Evolutionary conservation across 805 yeast species (phyloP), one percentile per base, ranked within the genome.

Genomic region (Candida glaebosa): DNA sequence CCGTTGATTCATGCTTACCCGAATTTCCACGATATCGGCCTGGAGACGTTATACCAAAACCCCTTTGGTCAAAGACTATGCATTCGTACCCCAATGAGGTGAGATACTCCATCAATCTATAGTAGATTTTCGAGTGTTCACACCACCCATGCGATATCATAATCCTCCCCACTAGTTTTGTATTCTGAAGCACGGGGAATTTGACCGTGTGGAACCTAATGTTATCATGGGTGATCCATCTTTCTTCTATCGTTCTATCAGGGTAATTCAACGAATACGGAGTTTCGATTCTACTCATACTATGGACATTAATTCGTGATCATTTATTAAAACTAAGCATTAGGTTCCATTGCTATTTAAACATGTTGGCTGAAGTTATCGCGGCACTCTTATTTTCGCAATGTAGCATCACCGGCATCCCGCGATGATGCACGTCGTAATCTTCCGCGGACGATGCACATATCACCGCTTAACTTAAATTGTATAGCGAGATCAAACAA

Each of bases 101-200:
- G 16, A 46, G 28, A 15, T 39, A 33, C 30, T 43, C 49, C 46
- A 45, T 41, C 18, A 34, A 17, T 10, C 41, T n/a, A 15, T 39
- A 30, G 34, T 46, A 48, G 45, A 47, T 36, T 10, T 15, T 17
- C 2, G 42, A 9, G 34, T 41, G 42, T 34, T 48, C 52, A 16
- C 41, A 25, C 47, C 46, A 48, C n/a, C 50, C 52, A 40, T 48
- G 52, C 4, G 42, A 14, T 10, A 47, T 34, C 5, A 48, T 16
- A 2, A 46, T n/a, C 17, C 24, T 44, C 2, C 51, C 50, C 31
- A 40, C 26, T 7, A 22, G 26, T 22, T 22, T 22, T 6, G 10
- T 10, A 22, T 22, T 10, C 26, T 22, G 6, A 6, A 22, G 10
- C 10, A 22, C 26, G 3, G 48, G 49, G 31, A 48, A 41, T 10